Evolutionary conservation across 2,329 filamentous ascomycete genomes (phyloP).

Genomic region (Ceratocystis albifundus): DNA sequence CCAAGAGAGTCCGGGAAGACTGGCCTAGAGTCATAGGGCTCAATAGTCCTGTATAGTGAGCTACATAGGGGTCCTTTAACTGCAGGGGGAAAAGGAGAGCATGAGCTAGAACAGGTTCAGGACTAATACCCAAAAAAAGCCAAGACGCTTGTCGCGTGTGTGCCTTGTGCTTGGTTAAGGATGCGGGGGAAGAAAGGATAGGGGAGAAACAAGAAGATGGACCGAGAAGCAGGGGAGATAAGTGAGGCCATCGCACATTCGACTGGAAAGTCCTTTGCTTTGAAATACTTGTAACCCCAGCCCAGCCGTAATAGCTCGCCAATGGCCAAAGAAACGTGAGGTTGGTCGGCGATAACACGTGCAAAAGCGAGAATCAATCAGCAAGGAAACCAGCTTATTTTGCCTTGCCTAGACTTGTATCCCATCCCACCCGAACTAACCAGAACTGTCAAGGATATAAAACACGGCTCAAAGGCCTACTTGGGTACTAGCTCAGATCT

Average conservation of each 20-base stretch:
- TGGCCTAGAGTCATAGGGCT: neutral
- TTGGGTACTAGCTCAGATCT: slow-evolving; percentile 7
- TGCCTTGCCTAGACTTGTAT: no score
- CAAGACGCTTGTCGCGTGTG: slow-evolving; percentile 7
- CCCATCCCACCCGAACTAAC: neutral
- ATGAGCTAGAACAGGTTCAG: neutral
- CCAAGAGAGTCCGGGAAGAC: neutral
- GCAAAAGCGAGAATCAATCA: neutral
- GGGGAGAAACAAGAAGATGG: no score
- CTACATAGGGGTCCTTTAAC: neutral
- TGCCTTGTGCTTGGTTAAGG: slow-evolving; percentile 7
- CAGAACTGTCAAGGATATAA: slow-evolving; percentile 2
- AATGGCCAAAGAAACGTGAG: neutral
- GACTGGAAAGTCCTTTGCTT: no score
- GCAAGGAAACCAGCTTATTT: neutral
- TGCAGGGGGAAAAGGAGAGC: slow-evolving; percentile 2
- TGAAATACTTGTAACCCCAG: no score
- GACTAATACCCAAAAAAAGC: neutral
- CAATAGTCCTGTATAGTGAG: neutral
- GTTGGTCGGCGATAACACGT: neutral
- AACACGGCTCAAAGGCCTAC: slow-evolving; percentile 1
- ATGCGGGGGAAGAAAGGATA: neutral
- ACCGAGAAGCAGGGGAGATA: no score
- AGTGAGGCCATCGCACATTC: no score
- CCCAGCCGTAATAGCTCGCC: no score